These are phyloP conservation scores for Pachyrhizus erosus DNA, from an alignment of 306 rosid genomes.

Conservation along the genomic window DNA sequence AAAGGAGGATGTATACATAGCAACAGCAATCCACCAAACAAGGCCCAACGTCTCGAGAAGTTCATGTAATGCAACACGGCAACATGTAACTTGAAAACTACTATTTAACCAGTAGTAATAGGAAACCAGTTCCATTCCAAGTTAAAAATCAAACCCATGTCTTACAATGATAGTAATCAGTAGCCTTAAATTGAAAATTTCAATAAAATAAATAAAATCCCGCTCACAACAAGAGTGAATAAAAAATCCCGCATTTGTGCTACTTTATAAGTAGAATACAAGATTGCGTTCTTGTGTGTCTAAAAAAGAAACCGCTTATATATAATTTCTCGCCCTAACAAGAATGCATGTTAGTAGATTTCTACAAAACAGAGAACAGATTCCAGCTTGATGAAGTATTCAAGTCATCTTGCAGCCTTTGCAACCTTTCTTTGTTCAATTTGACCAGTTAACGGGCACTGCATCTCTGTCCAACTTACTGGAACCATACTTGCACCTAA, in stretches of 20 bases:
- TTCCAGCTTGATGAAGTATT: conserved; percentile 19
- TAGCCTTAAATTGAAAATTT: neutral
- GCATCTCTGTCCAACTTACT: conserved; percentile 95
- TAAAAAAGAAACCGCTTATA: conserved; percentile 23
- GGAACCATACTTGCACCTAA: conserved; percentile 86
- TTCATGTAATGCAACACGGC: neutral
- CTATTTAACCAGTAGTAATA: neutral
- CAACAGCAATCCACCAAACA: neutral
- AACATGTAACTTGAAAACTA: neutral
- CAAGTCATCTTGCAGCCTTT: conserved; percentile 67
- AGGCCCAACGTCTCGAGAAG: neutral
- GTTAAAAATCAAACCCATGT: conserved; percentile 8
- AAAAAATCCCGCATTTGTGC: conserved; percentile 26
- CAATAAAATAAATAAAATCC: neutral
- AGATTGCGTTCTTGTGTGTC: conserved; percentile 24
- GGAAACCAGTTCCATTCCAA: neutral
- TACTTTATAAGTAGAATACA: conserved; percentile 37
- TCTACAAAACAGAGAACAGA: conserved; percentile 36
- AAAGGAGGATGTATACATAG: neutral
- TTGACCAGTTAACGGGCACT: conserved; percentile 85
- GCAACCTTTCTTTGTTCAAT: conserved; percentile 92
- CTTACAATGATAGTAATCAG: conserved; percentile 11
- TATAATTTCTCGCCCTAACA: conserved; percentile 34
- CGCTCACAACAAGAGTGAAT: neutral
- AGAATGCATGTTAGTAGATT: conserved; percentile 41